Conservation (phyloP, 1,284 basidiomycete genomes). For the Pterula multifida region DNA sequence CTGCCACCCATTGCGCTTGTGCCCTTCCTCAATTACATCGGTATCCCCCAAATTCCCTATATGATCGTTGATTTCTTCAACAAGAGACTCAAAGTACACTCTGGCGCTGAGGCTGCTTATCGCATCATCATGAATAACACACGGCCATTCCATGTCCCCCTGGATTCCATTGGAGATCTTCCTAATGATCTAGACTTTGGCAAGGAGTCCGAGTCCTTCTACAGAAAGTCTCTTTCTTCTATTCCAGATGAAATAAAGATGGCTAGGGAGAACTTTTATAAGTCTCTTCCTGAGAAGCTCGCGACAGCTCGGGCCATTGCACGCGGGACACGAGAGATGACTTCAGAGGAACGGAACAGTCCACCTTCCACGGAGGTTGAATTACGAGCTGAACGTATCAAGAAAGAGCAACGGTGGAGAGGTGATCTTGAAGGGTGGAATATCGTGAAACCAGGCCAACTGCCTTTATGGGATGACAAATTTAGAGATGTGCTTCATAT, state of each 20-base stretch:
- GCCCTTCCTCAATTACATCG: conserved; percentile 79
- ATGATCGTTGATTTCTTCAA: conserved; percentile 94
- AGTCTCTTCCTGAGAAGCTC: conserved; percentile 58
- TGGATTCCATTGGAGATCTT: conserved; percentile 11
- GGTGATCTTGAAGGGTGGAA: conserved; percentile 68
- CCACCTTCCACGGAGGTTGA: conserved; percentile 85
- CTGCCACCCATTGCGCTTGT: conserved; percentile 82
- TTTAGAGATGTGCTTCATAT: conserved; percentile 58
- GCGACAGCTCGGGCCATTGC: conserved; percentile 67
- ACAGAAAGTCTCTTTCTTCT: conserved; percentile 49
- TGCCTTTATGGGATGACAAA: conserved; percentile 67
- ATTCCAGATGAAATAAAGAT: conserved; percentile 56
- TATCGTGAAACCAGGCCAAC: conserved; percentile 52
- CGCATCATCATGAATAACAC: conserved; percentile 55
- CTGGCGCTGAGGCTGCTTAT: conserved; percentile 78
- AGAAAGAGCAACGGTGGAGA: conserved; percentile 81
- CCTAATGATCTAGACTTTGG: conserved; percentile 71
- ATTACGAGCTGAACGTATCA: conserved; percentile 69
- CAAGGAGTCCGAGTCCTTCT: conserved; percentile 51
- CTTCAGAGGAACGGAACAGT: conserved; percentile 70
- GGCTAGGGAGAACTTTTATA: conserved; percentile 70
- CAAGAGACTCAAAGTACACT: conserved; percentile 65
- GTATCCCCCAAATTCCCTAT: conserved; percentile 76
- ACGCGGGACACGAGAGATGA: conserved; percentile 70
- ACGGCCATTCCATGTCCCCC: conserved; percentile 48